Percentiles rank a stretch among this genome's conserved stretches.
Evolutionary conservation across 331 rosid genomes (phyloP).

Genomic region (Acacia pycnantha): DNA sequence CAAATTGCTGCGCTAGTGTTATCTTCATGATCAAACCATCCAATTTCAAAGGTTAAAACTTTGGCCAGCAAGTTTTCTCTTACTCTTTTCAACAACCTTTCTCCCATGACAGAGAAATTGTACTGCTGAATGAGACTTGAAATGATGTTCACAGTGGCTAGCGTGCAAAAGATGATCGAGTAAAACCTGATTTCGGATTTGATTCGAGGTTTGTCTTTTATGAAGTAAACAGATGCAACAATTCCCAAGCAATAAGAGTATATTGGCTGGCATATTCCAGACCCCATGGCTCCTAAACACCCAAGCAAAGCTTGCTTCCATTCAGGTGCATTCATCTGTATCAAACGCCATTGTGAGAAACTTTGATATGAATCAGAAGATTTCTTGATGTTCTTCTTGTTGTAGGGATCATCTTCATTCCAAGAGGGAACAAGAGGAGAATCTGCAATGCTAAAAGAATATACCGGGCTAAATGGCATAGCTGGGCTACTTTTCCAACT

Average conservation of each 20-base stretch:
- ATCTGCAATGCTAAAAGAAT: conserved; percentile 43
- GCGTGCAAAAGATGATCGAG: conserved; percentile 48
- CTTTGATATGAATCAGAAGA: conserved; percentile 24
- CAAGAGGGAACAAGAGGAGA: conserved; percentile 29
- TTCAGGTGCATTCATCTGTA: conserved; percentile 69
- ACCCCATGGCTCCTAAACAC: conserved; percentile 61
- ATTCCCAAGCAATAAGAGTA: conserved; percentile 71
- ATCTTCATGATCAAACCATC: conserved; percentile 74
- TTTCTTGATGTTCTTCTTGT: conserved; percentile 11
- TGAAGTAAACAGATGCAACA: conserved; percentile 58
- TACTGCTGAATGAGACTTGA: conserved; percentile 63
- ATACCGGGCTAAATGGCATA: conserved; percentile 47
- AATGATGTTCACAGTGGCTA: conserved; percentile 47
- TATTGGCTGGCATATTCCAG: conserved; percentile 67
- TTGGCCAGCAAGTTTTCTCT: conserved; percentile 49
- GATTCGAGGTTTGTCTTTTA: conserved; percentile 40
- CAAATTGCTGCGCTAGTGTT: conserved; percentile 75
- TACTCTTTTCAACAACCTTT: conserved; percentile 62
- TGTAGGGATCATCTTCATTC: conserved; percentile 33
- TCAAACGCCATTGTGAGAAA: conserved; percentile 58
- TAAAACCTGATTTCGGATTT: conserved; percentile 49
- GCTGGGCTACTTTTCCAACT: conserved; percentile 40
- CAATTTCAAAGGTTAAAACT: conserved; percentile 67
- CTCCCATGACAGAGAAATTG: conserved; percentile 78
- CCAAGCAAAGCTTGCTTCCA: conserved; percentile 74